Evolutionary conservation across 306 rosid genomes (phyloP).

Genomic region (Vicia sativa): DNA sequence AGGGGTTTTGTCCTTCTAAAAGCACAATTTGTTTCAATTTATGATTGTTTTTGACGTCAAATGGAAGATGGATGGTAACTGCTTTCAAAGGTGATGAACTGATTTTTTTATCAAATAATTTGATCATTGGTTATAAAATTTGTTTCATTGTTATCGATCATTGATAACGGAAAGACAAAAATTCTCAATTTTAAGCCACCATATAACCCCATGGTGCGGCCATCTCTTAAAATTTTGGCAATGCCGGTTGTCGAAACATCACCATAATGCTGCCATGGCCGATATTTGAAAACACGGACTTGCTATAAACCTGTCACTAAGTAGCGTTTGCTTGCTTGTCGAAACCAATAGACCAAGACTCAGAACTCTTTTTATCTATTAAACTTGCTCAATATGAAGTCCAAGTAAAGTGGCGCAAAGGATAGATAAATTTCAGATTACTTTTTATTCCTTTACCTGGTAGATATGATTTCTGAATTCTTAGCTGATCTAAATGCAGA

Average conservation of each 20-base stretch:
- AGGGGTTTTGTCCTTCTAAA: background rate
- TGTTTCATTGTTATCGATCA: background rate
- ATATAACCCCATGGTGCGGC: no score
- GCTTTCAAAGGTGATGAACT: background rate
- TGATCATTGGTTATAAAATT: background rate
- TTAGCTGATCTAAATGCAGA: slow-evolving; percentile 71
- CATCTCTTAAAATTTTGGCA: no score
- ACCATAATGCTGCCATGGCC: no score
- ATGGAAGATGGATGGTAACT: background rate
- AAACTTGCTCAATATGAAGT: background rate
- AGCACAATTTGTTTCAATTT: background rate
- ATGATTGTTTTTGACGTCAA: slow-evolving; percentile 13
- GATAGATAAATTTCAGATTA: slow-evolving; percentile 8
- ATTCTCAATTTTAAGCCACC: no score
- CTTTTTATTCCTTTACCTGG: background rate
- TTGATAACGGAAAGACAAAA: no score
- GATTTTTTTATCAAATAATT: background rate
- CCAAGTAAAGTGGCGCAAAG: background rate
- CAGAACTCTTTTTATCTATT: background rate
- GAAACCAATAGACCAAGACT: background rate
- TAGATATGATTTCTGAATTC: slow-evolving; percentile 51
- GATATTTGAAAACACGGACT: no score
- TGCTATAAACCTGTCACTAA: background rate
- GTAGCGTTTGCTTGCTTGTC: background rate
- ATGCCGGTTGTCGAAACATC: no score